phyloP scores from a whole-genome alignment of 2,329 filamentous ascomycete genomes.

The Stagonosporopsis tanaceti region DNA sequence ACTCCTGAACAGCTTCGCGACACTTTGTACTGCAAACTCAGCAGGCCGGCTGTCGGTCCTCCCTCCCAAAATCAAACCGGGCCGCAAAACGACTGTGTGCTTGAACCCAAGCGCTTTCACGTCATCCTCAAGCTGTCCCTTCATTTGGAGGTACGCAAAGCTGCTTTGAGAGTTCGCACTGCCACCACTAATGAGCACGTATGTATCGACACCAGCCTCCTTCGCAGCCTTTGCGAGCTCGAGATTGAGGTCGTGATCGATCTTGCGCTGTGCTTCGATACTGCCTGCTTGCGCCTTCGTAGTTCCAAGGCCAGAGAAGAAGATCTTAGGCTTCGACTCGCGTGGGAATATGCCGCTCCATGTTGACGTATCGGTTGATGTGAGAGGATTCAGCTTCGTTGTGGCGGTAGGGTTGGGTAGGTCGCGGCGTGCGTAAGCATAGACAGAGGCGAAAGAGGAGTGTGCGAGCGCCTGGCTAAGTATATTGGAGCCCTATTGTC shows the following conservation, averaged over 20 bases:
- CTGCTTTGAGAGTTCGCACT: slow-evolving; percentile 60
- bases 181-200: slow-evolving; percentile 75
- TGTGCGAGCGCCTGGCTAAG: slow-evolving; percentile 68
- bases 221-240: slow-evolving; percentile 79
- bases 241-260: slow-evolving; percentile 87
- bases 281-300: slow-evolving; percentile 78
- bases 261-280: slow-evolving; percentile 81
- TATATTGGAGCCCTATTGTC: slow-evolving; percentile 74
- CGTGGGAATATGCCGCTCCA: slow-evolving; percentile 71
- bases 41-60: slow-evolving; percentile 64
- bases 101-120: slow-evolving; percentile 78
- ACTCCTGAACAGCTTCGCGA: slow-evolving; percentile 65
- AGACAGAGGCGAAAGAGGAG: slow-evolving; percentile 61
- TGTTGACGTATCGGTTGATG: slow-evolving; percentile 69
- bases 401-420: slow-evolving; percentile 60
- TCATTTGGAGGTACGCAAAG: slow-evolving; percentile 73
- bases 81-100: slow-evolving; percentile 75
- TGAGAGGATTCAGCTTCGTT: slow-evolving; percentile 70
- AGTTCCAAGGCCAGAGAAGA: slow-evolving; percentile 83
- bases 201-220: slow-evolving; percentile 73
- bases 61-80: slow-evolving; percentile 77
- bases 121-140: slow-evolving; percentile 83
- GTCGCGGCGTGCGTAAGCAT: slow-evolving; percentile 72
- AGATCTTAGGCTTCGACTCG: slow-evolving; percentile 67
- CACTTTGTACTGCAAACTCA: slow-evolving; percentile 64